Evolutionary conservation across 495 filamentous ascomycete genomes (phyloP).

Genomic region (Amniculicola lignicola): DNA sequence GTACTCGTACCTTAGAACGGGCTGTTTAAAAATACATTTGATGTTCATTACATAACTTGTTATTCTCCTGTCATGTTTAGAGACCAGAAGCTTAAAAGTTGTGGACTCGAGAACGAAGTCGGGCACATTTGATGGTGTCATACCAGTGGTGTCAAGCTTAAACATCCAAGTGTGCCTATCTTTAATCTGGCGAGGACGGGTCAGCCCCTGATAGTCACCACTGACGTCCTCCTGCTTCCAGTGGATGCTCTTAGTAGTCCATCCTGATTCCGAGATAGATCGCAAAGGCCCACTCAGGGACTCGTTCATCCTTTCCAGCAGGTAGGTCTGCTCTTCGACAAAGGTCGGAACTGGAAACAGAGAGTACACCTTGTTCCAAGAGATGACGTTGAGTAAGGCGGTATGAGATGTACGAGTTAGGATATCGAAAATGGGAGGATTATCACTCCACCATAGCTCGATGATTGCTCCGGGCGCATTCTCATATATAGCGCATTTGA

Average conservation of each 20-base stretch:
- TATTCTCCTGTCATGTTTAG: not conserved
- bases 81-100: not conserved
- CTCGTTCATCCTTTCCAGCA: not conserved
- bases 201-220: not conserved
- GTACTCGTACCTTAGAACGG: not conserved
- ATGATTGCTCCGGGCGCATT: not conserved
- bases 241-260: not conserved
- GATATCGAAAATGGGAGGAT: not conserved
- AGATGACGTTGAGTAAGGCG: not conserved
- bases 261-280: not conserved
- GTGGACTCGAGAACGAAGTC: not conserved
- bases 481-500: no score
- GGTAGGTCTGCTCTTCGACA: not conserved
- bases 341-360: not conserved
- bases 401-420: not conserved
- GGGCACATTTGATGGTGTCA: not conserved
- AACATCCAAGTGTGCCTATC: not conserved
- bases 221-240: not conserved
- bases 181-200: not conserved
- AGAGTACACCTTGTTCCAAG: not conserved
- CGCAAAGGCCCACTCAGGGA: not conserved
- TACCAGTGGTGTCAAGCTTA: not conserved
- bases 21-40: not conserved
- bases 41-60: not conserved
- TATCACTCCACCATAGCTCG: not conserved